Percentiles rank a stretch among this genome's conserved stretches.
phyloP scores from a whole-genome alignment of 306 rosid species.

The Dicorynia guianensis region DNA sequence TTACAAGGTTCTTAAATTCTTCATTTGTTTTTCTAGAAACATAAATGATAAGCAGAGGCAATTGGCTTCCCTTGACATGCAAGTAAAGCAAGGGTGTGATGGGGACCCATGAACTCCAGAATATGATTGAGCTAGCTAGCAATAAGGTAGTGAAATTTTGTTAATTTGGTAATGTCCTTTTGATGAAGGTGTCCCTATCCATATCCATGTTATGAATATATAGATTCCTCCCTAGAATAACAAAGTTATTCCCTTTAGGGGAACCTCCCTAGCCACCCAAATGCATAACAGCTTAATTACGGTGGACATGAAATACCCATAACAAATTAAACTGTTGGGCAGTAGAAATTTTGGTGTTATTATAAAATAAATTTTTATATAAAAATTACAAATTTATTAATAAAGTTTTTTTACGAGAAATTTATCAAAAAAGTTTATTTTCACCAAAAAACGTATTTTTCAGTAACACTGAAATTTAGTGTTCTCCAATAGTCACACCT shows the following conservation, averaged over 20 bases:
- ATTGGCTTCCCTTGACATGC: slow-evolving; percentile 26
- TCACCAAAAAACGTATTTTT: too few species aligned
- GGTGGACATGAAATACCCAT: slow-evolving; percentile 8
- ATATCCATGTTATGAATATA: too few species aligned
- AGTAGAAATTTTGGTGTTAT: too few species aligned
- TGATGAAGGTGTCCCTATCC: background rate
- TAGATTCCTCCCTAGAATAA: too few species aligned
- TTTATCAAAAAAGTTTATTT: too few species aligned
- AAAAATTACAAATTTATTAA: too few species aligned
- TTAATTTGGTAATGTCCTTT: background rate
- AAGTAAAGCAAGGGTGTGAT: slow-evolving; percentile 24
- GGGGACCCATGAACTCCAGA: slow-evolving; percentile 45
- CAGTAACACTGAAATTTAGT: too few species aligned
- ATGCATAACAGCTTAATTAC: too few species aligned
- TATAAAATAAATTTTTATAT: too few species aligned
- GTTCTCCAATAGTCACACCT: background rate
- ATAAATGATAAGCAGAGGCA: background rate
- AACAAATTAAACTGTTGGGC: too few species aligned
- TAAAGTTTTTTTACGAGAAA: too few species aligned
- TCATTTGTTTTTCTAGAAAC: background rate
- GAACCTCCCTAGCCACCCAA: slow-evolving; percentile 14
- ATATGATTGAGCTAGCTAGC: slow-evolving; percentile 19
- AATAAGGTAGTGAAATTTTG: background rate
- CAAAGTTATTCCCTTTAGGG: background rate
- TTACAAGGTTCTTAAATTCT: background rate